Conservation (phyloP, 768 basidiomycete genomes). For the Cystobasidium onofrii region DNA sequence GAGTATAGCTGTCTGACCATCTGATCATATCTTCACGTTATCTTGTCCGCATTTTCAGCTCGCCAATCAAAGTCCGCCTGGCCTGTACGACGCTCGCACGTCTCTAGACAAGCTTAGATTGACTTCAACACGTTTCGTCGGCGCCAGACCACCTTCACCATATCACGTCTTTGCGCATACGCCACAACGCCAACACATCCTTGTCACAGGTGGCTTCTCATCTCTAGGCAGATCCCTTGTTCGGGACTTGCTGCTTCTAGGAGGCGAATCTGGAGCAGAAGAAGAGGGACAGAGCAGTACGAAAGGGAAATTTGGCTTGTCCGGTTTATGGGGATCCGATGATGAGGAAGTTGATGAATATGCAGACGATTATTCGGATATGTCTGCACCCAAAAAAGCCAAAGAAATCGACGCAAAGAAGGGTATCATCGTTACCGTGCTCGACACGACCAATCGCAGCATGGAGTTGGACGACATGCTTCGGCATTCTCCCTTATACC, state of each 20-base stretch:
- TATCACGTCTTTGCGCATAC: not conserved
- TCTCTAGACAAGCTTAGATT: constrained; percentile 37
- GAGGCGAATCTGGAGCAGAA: not conserved
- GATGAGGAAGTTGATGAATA: constrained; percentile 1
- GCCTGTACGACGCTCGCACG: constrained; percentile 37
- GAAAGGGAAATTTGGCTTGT: not conserved
- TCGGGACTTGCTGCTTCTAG: constrained; percentile 38
- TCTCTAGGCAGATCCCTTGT: constrained; percentile 39
- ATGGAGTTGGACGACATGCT: constrained; percentile 40
- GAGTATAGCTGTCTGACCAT: not conserved
- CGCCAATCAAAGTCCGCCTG: not conserved
- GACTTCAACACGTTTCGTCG: constrained; percentile 38
- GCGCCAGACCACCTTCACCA: constrained; percentile 31
- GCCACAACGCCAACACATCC: constrained; percentile 37
- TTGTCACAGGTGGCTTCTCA: constrained; percentile 41
- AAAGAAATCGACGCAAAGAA: constrained; percentile 34
- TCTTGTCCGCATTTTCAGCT: not conserved
- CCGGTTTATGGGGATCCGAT: not conserved
- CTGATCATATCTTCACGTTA: not conserved
- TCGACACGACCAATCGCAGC: constrained; percentile 36
- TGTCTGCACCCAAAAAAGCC: not conserved
- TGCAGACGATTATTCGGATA: not conserved
- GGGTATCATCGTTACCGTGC: constrained; percentile 37
- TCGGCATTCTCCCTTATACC: constrained; percentile 35
- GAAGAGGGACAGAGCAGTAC: not conserved